A percentile compares a stretch with the other conserved stretches of the same genome.
These are phyloP conservation scores for Cronartium quercuum DNA, from an alignment of 1,284 basidiomycete genomes.

Conservation along the genomic window DNA sequence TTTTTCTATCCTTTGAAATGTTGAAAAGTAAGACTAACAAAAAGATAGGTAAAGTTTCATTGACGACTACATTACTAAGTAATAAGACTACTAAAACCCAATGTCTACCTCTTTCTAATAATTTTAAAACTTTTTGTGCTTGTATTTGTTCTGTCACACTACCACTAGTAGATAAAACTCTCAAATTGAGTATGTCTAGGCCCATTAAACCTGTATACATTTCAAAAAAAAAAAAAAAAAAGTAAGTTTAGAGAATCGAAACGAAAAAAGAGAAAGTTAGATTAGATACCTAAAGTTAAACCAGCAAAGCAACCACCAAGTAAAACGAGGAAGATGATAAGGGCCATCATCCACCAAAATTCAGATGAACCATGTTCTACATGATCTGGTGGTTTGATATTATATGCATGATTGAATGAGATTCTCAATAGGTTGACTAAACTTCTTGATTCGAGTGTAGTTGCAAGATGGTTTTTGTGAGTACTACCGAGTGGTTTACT, in stretches of 20 bases:
- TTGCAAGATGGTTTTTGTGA: not conserved
- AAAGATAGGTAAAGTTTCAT: conserved; percentile 54
- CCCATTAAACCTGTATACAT: conserved; percentile 69
- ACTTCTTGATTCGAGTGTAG: not conserved
- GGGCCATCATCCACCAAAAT: conserved; percentile 36
- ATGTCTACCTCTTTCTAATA: conserved; percentile 52
- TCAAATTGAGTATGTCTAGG: conserved; percentile 74
- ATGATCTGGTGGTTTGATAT: not conserved
- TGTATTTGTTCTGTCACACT: conserved; percentile 50
- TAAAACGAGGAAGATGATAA: conserved; percentile 33
- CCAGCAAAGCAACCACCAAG: conserved; percentile 39
- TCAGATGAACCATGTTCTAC: conserved; percentile 4
- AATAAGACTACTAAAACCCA: conserved; percentile 52
- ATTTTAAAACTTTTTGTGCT: conserved; percentile 51
- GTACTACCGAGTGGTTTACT: not conserved
- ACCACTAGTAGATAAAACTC: conserved; percentile 51
- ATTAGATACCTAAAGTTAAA: conserved; percentile 19
- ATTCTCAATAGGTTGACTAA: not conserved
- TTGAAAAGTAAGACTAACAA: conserved; percentile 41
- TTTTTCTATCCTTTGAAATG: not conserved
- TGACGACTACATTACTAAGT: conserved; percentile 54
- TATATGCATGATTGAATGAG: not conserved
- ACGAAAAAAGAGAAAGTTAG: not conserved
- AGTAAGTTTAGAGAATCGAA: not conserved
- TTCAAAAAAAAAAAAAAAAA: not conserved